These are phyloP conservation scores for Rhodotorula glutinis DNA, from an alignment of 1,284 basidiomycete species.

Conservation along the genomic window DNA sequence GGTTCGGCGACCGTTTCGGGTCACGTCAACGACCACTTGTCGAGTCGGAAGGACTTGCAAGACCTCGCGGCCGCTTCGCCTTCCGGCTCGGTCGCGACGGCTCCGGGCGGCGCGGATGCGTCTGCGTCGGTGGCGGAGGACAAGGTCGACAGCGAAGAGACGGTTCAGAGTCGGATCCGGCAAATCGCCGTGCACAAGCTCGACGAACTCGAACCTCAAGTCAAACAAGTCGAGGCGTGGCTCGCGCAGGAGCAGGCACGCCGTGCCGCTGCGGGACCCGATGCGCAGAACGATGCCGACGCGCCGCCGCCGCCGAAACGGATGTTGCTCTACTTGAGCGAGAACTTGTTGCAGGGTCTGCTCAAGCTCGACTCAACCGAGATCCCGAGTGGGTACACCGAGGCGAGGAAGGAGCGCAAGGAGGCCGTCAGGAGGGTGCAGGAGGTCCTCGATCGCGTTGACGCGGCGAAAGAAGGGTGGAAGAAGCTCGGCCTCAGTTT, in stretches of 20 bases:
- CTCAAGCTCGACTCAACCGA: constrained; percentile 69
- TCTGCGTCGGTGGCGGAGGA: background rate
- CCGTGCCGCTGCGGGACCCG: constrained; percentile 43
- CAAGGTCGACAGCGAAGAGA: constrained; percentile 29
- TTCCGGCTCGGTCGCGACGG: background rate
- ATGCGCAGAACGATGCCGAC: background rate
- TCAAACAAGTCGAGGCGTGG: constrained; percentile 53
- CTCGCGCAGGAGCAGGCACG: constrained; percentile 15
- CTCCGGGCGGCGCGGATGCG: background rate
- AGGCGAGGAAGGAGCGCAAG: constrained; percentile 68
- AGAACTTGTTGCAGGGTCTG: constrained; percentile 64
- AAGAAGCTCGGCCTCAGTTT: constrained; percentile 43
- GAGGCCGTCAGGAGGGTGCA: constrained; percentile 68
- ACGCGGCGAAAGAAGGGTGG: constrained; percentile 52
- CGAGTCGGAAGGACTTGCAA: constrained; percentile 27
- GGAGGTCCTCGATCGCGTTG: constrained; percentile 58
- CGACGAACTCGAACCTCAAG: constrained; percentile 53
- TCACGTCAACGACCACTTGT: constrained; percentile 32
- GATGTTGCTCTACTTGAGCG: constrained; percentile 59
- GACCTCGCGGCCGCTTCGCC: constrained; percentile 11
- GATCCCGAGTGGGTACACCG: constrained; percentile 65
- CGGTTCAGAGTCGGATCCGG: constrained; percentile 18
- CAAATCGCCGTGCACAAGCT: constrained; percentile 22
- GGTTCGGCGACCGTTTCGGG: constrained; percentile 32
- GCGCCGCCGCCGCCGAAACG: constrained; percentile 48